Evolutionary conservation across 495 filamentous ascomycete species (phyloP).

Genomic region (Sordaria brevicollis): DNA sequence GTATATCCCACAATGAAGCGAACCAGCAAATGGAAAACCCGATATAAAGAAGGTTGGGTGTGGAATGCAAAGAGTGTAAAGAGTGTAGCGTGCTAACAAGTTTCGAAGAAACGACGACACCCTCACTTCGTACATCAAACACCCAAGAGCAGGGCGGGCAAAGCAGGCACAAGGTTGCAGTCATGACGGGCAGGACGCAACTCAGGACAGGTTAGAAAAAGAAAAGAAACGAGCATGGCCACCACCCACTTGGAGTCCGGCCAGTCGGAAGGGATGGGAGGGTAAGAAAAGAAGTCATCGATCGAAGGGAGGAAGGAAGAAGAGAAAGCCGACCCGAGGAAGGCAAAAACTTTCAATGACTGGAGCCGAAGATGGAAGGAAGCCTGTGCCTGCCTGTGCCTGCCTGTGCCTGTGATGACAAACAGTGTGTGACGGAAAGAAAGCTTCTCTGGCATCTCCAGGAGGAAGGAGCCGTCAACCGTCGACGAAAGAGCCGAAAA

Average conservation of each 20-base stretch:
- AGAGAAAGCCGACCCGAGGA: neutral
- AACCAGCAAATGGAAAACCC: neutral
- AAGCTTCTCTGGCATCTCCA: too few species aligned
- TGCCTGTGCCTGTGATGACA: too few species aligned
- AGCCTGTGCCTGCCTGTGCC: slow-evolving; percentile 1
- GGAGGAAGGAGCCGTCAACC: neutral
- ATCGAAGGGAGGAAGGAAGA: neutral
- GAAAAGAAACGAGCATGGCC: neutral
- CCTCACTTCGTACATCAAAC: neutral
- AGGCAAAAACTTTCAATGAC: neutral
- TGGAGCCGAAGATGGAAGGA: neutral
- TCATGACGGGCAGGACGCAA: neutral
- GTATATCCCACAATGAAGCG: neutral
- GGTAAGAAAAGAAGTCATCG: neutral
- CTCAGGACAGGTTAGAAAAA: neutral
- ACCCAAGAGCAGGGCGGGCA: neutral
- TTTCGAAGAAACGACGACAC: neutral
- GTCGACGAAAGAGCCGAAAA: neutral
- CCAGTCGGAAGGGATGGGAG: slow-evolving; percentile 4
- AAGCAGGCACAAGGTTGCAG: neutral
- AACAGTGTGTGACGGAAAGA: too few species aligned
- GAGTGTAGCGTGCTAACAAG: neutral
- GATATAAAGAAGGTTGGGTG: neutral
- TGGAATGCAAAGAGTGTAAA: neutral
- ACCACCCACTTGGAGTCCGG: slow-evolving; percentile 2